Evolutionary conservation across 164 flowering plant species (phyloP), one percentile per base, ranked within the genome.

Genomic region (Stephania yunnanensis): DNA sequence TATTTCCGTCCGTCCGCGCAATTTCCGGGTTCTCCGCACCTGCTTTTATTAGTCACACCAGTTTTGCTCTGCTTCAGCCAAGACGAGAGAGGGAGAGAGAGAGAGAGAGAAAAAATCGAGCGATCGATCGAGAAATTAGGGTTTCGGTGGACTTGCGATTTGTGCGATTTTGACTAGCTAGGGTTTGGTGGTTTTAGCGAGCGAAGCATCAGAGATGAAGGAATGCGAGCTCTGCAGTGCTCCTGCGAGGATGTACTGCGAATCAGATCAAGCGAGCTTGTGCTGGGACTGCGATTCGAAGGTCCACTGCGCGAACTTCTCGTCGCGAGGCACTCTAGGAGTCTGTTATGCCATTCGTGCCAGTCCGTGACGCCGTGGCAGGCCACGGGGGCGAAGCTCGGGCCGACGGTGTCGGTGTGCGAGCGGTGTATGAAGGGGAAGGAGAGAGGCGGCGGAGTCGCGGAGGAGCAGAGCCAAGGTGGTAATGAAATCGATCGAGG

Each of bases 301-400:
- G 48, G 94, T 92, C n/a, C 97, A 92, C 87, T 67, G 82, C 8
- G 97, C 96, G 11, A 92, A 92, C 73, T 93, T 93, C 85, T 91
- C 5, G 97, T 85, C 0, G 94, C 90, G 17, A 87, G 86, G 77
- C 94, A 90, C 76, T 68, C 74, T 0, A 76, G 94, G 73, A 71
- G 71, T 72, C 89, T 90, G 12, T 84, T 88, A 31, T 90, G 94
- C 82, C 88, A 82, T 10, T 76, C 65, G 2, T 93, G 98, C 77
- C 89, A 88, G 45, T 73, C 83, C 15, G 86, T 85, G 20, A 91
- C 95, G 48, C 86, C 90, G 10, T 91, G 96, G 98, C 73, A 72
- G 2, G 92, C 91, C 68, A 83, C 93, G 13, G 98, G 98, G 2
- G 53, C 81, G 20, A 85, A 78, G 73, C 85, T 89, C 25, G 82